Base-by-base conservation (phyloP, 306 rosid species). In the Quercus gilva region DNA sequence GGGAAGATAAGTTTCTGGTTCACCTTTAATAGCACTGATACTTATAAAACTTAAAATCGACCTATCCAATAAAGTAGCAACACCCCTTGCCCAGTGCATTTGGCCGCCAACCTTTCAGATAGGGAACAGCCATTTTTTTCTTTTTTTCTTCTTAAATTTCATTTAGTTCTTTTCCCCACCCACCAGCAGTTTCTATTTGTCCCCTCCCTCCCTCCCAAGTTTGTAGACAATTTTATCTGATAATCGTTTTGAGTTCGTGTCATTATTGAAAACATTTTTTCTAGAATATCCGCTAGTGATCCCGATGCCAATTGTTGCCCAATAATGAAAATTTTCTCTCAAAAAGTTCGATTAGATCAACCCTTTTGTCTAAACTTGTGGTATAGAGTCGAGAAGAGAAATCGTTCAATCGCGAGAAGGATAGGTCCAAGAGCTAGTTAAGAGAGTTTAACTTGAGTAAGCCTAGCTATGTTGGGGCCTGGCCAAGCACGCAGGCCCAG, bases 1-100 rank as follows among this genome's bases (percentile, higher is more conserved):
- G 43, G 21, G 26, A 26, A 81, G 53, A 80, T 8, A 75, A 69
- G 74, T 33, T 76, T 74, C 69, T 72, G 72, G 79, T 79, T 71
- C 55, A 75, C 45, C 79, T 65, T 72, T 23, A 69, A 74, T 73
- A 57, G 80, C 31, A 75, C 75, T 79, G 33, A 4, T 23, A 9
- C 19, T 21, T 33, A 41, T 8, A 2, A 41, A 41, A 41, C 45
- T 37, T 77, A 64, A 37, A 59, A 71, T 79, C 63, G 71, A 53
- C 59, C 72, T 20, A 55, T 74, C 53, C 41, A 41, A 53, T 78
- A 74, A 76, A 55, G 74, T 26, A 83, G 82, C 14, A 55, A 76
- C 56, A 56, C 10, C 67, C 74, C 75, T 67, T 70, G 69, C 69
- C 69, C 74, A 41, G 61, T 63, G 61, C 79, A 76, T 53, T 52